Conservation (phyloP, 1,139 yeast species). For the Zygoascus hellenicus region DNA sequence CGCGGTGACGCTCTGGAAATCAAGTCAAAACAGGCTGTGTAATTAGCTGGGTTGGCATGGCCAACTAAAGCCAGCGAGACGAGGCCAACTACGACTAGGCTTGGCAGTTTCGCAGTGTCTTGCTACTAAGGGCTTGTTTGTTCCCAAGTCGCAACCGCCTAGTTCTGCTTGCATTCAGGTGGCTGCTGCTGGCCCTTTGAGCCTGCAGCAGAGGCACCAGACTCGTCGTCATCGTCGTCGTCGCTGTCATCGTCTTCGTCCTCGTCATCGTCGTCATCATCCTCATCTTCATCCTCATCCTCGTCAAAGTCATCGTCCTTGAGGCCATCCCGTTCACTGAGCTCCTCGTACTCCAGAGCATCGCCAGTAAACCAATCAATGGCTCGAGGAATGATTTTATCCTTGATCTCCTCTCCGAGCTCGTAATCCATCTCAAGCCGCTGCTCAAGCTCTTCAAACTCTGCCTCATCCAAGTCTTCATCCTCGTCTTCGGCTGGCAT, state of each 20-base stretch:
- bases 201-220: constrained; percentile 30
- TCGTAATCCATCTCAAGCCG: constrained; percentile 90
- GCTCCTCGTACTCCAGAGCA: constrained; percentile 61
- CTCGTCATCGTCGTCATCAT: constrained; percentile 46
- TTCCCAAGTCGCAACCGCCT: neutral
- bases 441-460: constrained; percentile 71
- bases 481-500: constrained; percentile 54
- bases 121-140: too few species aligned
- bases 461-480: constrained; percentile 43
- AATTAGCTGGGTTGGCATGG: too few species aligned
- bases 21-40: too few species aligned
- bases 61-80: too few species aligned
- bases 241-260: constrained; percentile 47
- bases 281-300: constrained; percentile 48
- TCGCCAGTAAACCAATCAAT: constrained; percentile 98
- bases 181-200: constrained; percentile 34
- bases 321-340: constrained; percentile 39
- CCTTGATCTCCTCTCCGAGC: constrained; percentile 94
- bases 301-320: constrained; percentile 54
- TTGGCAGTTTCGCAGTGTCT: neutral
- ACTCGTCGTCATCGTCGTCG: constrained; percentile 39
- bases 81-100: neutral
- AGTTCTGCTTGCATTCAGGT: constrained; percentile 78
- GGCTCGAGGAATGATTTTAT: constrained; percentile 91
- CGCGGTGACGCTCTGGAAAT: too few species aligned